Conservation (phyloP, 805 yeast genomes). For the Candida chauliodis region DNA sequence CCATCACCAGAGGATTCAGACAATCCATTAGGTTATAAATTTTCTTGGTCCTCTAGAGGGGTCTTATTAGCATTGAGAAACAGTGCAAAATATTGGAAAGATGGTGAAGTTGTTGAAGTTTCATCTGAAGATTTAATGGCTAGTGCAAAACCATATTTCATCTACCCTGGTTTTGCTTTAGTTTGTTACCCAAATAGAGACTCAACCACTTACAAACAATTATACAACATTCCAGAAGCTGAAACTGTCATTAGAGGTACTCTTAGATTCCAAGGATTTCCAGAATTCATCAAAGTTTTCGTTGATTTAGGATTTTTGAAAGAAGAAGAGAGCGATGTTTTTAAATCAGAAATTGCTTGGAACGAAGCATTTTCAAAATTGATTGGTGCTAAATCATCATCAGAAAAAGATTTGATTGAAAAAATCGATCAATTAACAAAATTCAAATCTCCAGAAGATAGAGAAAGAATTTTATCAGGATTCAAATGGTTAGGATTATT, state of each 20-base stretch:
- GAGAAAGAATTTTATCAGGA: conserved; percentile 83
- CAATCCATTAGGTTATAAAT: conserved; percentile 97
- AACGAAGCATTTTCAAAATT: conserved; percentile 77
- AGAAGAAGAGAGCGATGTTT: conserved; percentile 64
- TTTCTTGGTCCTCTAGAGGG: conserved; percentile 99
- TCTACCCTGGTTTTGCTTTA: conserved; percentile 92
- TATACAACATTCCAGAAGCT: conserved; percentile 95
- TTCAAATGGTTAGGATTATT: conserved; percentile 93
- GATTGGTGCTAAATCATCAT: conserved; percentile 67
- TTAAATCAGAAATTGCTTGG: conserved; percentile 65
- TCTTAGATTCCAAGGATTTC: conserved; percentile 97
- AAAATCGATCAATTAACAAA: conserved; percentile 74
- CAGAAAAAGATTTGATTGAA: conserved; percentile 70
- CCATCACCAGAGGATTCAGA: conserved; percentile 98
- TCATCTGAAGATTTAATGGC: conserved; percentile 91
- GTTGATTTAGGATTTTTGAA: conserved; percentile 91
- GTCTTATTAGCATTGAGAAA: conserved; percentile 93
- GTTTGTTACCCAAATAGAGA: conserved; percentile 98
- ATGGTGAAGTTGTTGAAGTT: conserved; percentile 78
- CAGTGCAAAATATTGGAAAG: conserved; percentile 82
- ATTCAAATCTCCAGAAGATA: conserved; percentile 78
- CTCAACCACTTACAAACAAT: conserved; percentile 88
- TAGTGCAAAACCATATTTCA: conserved; percentile 89
- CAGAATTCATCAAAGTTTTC: conserved; percentile 91
- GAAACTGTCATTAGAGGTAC: conserved; percentile 97